These are phyloP conservation scores for Tuber brumale DNA, from an alignment of 495 filamentous ascomycete species.

Conservation along the genomic window DNA sequence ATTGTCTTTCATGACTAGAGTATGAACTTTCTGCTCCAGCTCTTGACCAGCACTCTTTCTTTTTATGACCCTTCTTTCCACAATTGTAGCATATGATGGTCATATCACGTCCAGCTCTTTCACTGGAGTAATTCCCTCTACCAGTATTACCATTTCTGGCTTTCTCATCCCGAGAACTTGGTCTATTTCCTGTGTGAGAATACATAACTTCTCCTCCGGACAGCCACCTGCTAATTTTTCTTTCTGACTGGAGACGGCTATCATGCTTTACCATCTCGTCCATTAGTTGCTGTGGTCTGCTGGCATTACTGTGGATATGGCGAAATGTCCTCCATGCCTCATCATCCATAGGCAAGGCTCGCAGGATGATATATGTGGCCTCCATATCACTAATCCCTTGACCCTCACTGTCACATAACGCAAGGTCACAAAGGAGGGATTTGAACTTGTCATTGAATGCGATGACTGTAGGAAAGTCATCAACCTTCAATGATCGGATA, in stretches of 20 bases:
- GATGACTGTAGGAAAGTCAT: background rate
- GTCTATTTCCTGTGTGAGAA: rapidly evolving
- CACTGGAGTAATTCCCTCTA: too few relatives aligned
- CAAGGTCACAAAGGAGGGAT: background rate
- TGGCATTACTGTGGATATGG: background rate
- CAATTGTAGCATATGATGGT: background rate
- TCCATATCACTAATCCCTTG: background rate
- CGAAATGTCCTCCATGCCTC: background rate
- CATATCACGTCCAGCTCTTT: background rate
- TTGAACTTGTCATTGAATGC: background rate
- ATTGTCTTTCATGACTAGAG: too few relatives aligned
- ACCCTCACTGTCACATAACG: background rate
- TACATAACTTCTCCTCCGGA: background rate
- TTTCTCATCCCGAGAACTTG: rapidly evolving
- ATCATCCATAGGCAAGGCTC: background rate
- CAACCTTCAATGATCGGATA: background rate
- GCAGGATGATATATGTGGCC: background rate
- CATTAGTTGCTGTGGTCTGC: background rate
- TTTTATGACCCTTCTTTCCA: too few relatives aligned
- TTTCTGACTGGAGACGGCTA: background rate
- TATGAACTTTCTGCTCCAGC: too few relatives aligned
- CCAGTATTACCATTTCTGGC: rapidly evolving
- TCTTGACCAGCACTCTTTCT: too few relatives aligned
- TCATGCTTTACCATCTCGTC: background rate
- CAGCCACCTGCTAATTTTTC: background rate